Evolutionary conservation across 2,329 filamentous ascomycete species (phyloP).

Genomic region (Raffaelea ambrosiae): DNA sequence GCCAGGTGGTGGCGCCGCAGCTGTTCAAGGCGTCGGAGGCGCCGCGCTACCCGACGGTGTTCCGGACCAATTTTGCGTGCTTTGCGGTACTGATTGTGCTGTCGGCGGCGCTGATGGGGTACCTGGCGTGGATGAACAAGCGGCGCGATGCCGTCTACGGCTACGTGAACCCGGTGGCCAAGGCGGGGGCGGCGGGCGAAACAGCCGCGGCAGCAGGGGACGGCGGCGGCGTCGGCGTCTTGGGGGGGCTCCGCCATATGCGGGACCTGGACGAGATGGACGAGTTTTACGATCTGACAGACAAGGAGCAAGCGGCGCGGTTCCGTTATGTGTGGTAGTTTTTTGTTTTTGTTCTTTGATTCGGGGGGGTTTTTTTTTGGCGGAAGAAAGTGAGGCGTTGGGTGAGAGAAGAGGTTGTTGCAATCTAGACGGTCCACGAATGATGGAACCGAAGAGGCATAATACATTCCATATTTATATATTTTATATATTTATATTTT

Average conservation of each 20-base stretch:
- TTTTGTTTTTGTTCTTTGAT: neutral
- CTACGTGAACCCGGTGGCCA: neutral
- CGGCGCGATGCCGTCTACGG: conserved; percentile 33
- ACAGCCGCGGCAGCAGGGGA: neutral
- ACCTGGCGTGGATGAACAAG: conserved; percentile 42
- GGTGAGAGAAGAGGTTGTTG: too few species aligned
- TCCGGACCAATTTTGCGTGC: conserved; percentile 39
- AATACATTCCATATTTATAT: too few species aligned
- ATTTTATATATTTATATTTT: too few species aligned
- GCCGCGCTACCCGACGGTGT: conserved; percentile 53
- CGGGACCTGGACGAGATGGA: neutral
- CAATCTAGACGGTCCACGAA: too few species aligned
- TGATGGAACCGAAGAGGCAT: too few species aligned
- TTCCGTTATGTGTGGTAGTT: conserved; percentile 15
- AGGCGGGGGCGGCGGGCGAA: neutral
- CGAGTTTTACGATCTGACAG: conserved; percentile 17
- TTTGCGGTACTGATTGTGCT: conserved; percentile 35
- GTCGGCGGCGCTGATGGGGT: conserved; percentile 39
- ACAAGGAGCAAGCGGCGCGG: conserved; percentile 13
- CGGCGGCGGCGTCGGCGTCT: neutral
- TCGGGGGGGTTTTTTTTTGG: neutral
- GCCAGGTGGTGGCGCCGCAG: conserved; percentile 47
- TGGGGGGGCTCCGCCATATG: neutral
- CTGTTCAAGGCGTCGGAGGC: conserved; percentile 49
- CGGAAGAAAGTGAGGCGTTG: too few species aligned